phyloP scores from a whole-genome alignment of 139 green algal genomes.

The Coccomyxa sp. region DNA sequence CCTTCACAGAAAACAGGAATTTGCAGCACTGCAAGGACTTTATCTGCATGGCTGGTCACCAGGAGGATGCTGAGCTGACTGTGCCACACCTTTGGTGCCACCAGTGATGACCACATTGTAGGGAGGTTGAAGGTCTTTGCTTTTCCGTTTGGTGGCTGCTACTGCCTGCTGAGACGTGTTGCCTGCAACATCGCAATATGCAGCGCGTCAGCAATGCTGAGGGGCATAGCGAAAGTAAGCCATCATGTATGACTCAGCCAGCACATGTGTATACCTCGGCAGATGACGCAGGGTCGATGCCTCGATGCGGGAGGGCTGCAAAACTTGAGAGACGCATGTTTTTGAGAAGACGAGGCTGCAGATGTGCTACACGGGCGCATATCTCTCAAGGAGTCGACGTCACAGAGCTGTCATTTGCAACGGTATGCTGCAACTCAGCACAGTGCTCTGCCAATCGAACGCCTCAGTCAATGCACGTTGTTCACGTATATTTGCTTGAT shows the following conservation, averaged over 20 bases:
- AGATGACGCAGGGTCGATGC: background rate
- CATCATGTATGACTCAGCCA: background rate
- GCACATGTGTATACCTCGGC: background rate
- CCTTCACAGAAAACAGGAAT: background rate
- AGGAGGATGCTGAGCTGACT: background rate
- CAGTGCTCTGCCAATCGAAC: too few species aligned
- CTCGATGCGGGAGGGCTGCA: background rate
- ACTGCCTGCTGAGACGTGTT: too few species aligned
- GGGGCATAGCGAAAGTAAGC: too few species aligned
- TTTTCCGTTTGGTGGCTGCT: background rate
- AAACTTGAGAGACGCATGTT: background rate
- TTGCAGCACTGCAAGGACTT: background rate
- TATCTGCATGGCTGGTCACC: background rate
- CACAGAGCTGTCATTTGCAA: too few species aligned
- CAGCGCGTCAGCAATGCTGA: background rate
- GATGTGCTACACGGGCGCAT: too few species aligned
- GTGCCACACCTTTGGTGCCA: constrained; percentile 25
- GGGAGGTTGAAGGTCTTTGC: constrained; percentile 13
- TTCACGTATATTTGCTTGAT: too few species aligned
- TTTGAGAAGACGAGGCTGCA: too few species aligned
- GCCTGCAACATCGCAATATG: background rate
- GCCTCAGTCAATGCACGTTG: too few species aligned
- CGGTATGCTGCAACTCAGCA: too few species aligned
- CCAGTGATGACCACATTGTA: constrained; percentile 56
- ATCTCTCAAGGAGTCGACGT: too few species aligned